Evolutionary conservation across 2,329 filamentous ascomycete genomes (phyloP), one percentile per base, ranked within the genome.

Genomic region (Ascochyta fabae): DNA sequence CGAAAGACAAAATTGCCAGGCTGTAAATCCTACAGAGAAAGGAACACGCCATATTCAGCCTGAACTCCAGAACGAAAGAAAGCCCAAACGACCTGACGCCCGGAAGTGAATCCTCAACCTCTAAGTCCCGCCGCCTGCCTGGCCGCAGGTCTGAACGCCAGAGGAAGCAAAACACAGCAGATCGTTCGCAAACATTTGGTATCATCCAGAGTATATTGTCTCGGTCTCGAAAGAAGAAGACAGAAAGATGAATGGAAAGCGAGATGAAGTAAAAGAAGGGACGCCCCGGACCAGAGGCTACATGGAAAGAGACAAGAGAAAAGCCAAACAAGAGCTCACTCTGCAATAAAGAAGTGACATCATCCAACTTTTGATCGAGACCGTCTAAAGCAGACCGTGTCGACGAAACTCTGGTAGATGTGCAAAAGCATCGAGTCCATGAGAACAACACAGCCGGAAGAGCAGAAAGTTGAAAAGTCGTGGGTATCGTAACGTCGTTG

Each of bases 401-500:
- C 54, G 56, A 55, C 50, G 55, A 64, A 68, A 61, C 68, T 68
- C 69, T 67, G 59, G 53, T 59, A 62, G 52, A 43, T 62, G 65
- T 67, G 66, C 66, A 66, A 62, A 51, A 41, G 60, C 64, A 67
- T 65, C 60, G 66, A 65, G 54, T 62, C 58, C 58, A 56, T 65
- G 61, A 40, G 66, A 64, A 68, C 48, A 61, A 71, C 61, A 69
- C 48, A 57, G 58, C 60, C 47, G 42, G 48, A 48, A 60, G 46
- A 59, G 65, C 59, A 49, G 49, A 59, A 65, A 67, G 51, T 26
- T 24, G 57, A 62, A 31, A 65, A 61, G 67, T 62, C 70, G 67
- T 75, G 66, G 67, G 66, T 69, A 73, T 73, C 72, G 60, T 75
- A 66, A 70, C 58, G 64, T 75, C 70, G 63, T 75, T 40, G 48